Evolutionary conservation across 2,329 filamentous ascomycete genomes (phyloP), one percentile per base, ranked within the genome.

Genomic region (Elsinoe arachidis): DNA sequence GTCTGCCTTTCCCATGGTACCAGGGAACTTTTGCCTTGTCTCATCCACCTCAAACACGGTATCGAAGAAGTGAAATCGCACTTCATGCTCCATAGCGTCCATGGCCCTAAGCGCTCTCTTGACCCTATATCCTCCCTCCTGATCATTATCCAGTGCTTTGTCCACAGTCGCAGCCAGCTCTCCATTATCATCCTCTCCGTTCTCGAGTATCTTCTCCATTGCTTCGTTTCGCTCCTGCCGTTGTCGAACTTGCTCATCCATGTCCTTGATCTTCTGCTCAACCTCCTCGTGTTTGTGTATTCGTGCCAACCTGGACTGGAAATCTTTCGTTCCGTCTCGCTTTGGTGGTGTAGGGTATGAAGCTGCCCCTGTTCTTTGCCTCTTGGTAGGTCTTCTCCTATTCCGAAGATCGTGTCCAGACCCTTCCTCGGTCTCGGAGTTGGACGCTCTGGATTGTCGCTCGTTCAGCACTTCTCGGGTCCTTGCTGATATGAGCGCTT

Each of bases 101-200:
- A 82, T 86, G 63, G 83, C 76, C 60, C 76, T 73, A 62, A 87
- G 76, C 37, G 83, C 83, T 60, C 76, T 72, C 59, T 78, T 72
- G 30, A 85, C 69, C 61, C 79, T 79, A 58, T 77, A 74, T 26
- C 76, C 74, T 19, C 73, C 67, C 15, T 75, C 73, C 39, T 71
- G 72, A 14, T 63, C 64, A 9, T 65, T 63, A 9, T 51, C 61
- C 11, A 64, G 44, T 23, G 62, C 70, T 58, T 71, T 84, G 57
- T 85, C 74, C 14, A 65, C 54, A 26, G 14, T 47, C 9, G 15
- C 33, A 10, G 30, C 54, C 10, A 38, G 30, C 26, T 47, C 19
- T 15, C 9, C 54, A 10, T 19, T 5, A 30, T 30, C 55, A 12
- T 57, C 61, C 6, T 51, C 55, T 35, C 64, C 62, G 6, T 58